Percentiles rank a stretch among this genome's conserved stretches.
Evolutionary conservation across 1,284 basidiomycete genomes (phyloP).

Genomic region (Trametes polyzona): DNA sequence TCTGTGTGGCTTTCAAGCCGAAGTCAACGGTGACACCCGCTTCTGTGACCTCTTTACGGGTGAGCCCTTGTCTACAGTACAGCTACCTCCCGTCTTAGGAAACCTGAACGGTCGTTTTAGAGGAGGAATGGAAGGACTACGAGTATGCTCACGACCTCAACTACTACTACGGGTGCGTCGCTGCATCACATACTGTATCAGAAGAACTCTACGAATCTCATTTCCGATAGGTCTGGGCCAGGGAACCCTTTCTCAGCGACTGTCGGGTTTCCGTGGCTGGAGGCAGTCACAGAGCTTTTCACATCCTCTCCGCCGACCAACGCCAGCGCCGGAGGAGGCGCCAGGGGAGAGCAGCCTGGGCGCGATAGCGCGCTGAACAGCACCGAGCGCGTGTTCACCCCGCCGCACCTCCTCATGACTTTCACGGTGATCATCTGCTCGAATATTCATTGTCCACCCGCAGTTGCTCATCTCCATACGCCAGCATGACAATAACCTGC

Average conservation of each 20-base stretch:
- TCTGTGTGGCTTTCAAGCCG: conserved; percentile 45
- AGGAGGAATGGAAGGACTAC: conserved; percentile 58
- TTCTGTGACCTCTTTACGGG: conserved; percentile 39
- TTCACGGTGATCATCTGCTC: conserved; percentile 39
- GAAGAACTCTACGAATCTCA: background rate
- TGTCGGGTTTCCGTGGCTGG: conserved; percentile 45
- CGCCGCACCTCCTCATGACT: conserved; percentile 45
- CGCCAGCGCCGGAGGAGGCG: conserved; percentile 20
- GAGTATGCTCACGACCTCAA: conserved; percentile 59
- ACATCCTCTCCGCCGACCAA: conserved; percentile 37
- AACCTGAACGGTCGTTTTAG: conserved; percentile 29
- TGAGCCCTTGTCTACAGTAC: too few species aligned
- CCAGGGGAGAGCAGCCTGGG: background rate
- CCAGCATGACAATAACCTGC: conserved; percentile 49
- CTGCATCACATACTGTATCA: background rate
- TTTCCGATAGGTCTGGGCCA: conserved; percentile 40
- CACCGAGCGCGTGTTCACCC: conserved; percentile 35
- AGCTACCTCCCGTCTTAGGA: too few species aligned
- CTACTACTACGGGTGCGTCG: conserved; percentile 47
- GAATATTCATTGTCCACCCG: background rate
- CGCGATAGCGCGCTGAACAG: too few species aligned
- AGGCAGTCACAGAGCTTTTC: conserved; percentile 44
- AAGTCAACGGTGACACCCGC: conserved; percentile 42
- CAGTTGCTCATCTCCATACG: background rate
- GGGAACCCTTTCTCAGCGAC: conserved; percentile 47